These are phyloP conservation scores for Moniliophthora roreri DNA, from an alignment of 1,284 basidiomycete species.

Conservation along the genomic window DNA sequence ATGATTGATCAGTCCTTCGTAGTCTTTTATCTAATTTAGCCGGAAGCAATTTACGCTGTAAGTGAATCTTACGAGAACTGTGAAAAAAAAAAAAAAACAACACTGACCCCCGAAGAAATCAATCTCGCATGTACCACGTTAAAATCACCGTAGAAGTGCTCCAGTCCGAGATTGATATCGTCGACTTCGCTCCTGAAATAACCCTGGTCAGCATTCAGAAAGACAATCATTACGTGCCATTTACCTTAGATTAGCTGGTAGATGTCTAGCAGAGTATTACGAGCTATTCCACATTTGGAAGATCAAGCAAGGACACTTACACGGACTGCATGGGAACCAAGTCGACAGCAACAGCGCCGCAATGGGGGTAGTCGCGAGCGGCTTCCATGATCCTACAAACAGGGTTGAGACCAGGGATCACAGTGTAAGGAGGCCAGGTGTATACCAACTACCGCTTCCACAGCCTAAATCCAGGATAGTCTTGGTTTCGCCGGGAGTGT, in stretches of 20 bases:
- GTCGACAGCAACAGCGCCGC: slow-evolving; percentile 70
- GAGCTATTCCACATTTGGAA: slow-evolving; percentile 7
- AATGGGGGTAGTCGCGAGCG: slow-evolving; percentile 70
- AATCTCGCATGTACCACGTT: slow-evolving; percentile 72
- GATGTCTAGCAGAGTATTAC: slow-evolving; percentile 36
- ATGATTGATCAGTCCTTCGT: slow-evolving; percentile 62
- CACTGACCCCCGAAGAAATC: slow-evolving; percentile 66
- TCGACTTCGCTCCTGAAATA: slow-evolving; percentile 70
- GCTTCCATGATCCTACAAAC: slow-evolving; percentile 68
- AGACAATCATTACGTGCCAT: slow-evolving; percentile 17
- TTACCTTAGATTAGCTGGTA: slow-evolving; percentile 72
- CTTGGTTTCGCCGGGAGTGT: slow-evolving; percentile 58
- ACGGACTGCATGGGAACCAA: slow-evolving; percentile 71
- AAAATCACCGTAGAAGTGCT: slow-evolving; percentile 77
- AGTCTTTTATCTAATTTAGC: slow-evolving; percentile 62
- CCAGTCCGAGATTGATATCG: slow-evolving; percentile 78
- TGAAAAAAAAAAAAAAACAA: not conserved
- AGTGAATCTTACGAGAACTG: not conserved
- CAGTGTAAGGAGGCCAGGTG: slow-evolving; percentile 4
- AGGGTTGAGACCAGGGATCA: slow-evolving; percentile 5
- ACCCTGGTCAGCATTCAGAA: slow-evolving; percentile 9
- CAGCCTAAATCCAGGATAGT: slow-evolving; percentile 74
- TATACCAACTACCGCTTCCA: slow-evolving; percentile 73
- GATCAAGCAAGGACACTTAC: slow-evolving; percentile 37
- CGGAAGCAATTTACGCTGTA: not conserved